Evolutionary conservation across 2,329 filamentous ascomycete genomes (phyloP).

Genomic region (Elsinoe batatas): DNA sequence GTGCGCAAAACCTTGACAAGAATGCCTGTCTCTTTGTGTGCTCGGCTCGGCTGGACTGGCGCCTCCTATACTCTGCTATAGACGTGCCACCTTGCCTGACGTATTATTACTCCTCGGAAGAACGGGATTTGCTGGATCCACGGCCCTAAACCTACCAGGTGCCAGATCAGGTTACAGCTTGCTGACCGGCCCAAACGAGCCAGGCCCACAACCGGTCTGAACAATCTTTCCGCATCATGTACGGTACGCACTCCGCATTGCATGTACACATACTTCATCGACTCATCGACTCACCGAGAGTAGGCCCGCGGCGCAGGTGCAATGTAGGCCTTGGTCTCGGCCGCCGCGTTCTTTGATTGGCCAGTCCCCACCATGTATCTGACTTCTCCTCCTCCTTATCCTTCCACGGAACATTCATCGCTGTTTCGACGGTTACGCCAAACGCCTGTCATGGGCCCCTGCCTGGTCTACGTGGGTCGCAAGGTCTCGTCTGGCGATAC

Average conservation of each 20-base stretch:
- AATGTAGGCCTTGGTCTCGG: slow-evolving; percentile 2
- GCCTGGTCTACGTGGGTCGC: neutral
- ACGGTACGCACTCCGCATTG: slow-evolving; percentile 1
- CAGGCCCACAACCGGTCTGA: slow-evolving; percentile 6
- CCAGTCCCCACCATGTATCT: neutral
- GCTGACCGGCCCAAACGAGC: slow-evolving; percentile 4
- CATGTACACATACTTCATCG: neutral
- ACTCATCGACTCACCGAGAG: neutral
- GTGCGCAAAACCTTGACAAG: neutral
- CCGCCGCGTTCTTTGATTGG: neutral
- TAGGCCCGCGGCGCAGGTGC: neutral
- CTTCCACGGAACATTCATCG: slow-evolving; percentile 7
- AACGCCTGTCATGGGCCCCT: slow-evolving; percentile 7
- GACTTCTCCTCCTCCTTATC: neutral
- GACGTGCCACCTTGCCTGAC: neutral
- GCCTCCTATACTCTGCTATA: slow-evolving; percentile 7
- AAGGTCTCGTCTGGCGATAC: slow-evolving; percentile 2
- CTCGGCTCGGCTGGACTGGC: neutral
- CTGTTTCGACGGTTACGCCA: slow-evolving; percentile 12
- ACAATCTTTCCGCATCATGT: neutral
- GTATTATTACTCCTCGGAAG: slow-evolving; percentile 4
- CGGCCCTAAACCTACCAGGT: slow-evolving; percentile 3
- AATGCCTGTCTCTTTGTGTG: neutral
- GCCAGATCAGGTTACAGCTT: slow-evolving; percentile 8
- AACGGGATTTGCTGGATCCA: slow-evolving; percentile 11